Conservation (phyloP, 805 yeast genomes). For the Nakazawaea peltata region DNA sequence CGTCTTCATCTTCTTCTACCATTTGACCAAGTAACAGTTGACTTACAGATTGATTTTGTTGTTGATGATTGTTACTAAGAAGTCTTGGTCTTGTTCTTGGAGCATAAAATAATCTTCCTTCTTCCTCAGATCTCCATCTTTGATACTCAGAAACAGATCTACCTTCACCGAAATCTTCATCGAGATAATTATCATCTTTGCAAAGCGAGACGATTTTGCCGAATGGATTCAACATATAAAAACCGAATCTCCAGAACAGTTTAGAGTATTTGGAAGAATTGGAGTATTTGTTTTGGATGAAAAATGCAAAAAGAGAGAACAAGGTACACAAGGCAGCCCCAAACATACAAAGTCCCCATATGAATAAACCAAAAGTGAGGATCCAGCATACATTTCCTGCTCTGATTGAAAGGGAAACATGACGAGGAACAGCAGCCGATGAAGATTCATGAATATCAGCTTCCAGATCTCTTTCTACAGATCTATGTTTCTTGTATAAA, state of each 20-base stretch:
- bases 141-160: constrained; percentile 77
- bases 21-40: constrained; percentile 1
- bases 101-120: constrained; percentile 74
- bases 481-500: constrained; percentile 82
- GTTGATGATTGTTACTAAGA: not conserved
- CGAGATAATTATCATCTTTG: constrained; percentile 71
- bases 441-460: constrained; percentile 82
- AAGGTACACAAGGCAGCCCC: constrained; percentile 40
- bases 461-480: constrained; percentile 87
- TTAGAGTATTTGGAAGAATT: constrained; percentile 55
- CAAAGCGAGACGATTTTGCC: constrained; percentile 79
- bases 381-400: constrained; percentile 72
- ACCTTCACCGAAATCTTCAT: constrained; percentile 88
- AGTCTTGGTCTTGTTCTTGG: constrained; percentile 31
- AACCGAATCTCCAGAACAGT: constrained; percentile 52
- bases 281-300: constrained; percentile 34
- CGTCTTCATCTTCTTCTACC: constrained; percentile 14
- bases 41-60: not conserved
- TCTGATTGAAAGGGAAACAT: constrained; percentile 53
- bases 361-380: constrained; percentile 57
- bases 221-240: constrained; percentile 77
- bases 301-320: constrained; percentile 30
- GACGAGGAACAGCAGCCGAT: constrained; percentile 29
- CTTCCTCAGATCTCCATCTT: constrained; percentile 78
- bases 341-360: constrained; percentile 44